A percentile compares a stretch with the other conserved stretches of the same genome.
These are phyloP conservation scores for Centella asiatica DNA, from an alignment of 129 eudicot genomes.

Conservation along the genomic window DNA sequence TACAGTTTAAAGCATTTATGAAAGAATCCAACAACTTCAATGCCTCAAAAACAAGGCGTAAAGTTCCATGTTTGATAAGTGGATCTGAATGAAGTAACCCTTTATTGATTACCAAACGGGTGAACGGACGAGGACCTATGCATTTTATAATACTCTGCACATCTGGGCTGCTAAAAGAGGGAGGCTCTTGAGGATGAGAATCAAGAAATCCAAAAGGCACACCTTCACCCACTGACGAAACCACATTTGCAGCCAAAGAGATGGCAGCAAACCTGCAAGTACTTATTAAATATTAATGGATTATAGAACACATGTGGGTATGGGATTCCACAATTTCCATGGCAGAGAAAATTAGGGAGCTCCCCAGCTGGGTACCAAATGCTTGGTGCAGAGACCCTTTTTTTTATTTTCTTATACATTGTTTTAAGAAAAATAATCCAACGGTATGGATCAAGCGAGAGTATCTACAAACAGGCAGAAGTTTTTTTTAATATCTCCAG, in stretches of 20 bases:
- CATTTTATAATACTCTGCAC: conserved; percentile 71
- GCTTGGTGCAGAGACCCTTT: too few species aligned
- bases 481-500: too few species aligned
- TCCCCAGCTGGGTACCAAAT: too few species aligned
- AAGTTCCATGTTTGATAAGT: conserved; percentile 71
- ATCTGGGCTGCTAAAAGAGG: conserved; percentile 32
- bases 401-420: too few species aligned
- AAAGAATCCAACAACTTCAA: conserved; percentile 58
- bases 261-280: conserved; percentile 88
- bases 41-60: conserved; percentile 66
- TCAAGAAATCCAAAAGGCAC: conserved; percentile 42
- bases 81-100: conserved; percentile 76
- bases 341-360: too few species aligned
- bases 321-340: too few species aligned
- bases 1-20: conserved; percentile 33
- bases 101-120: conserved; percentile 62
- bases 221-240: conserved; percentile 66
- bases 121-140: conserved; percentile 64
- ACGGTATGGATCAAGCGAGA: too few species aligned
- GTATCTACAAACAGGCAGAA: too few species aligned
- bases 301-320: too few species aligned
- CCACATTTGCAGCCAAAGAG: conserved; percentile 85
- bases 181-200: conserved; percentile 27
- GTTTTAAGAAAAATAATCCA: too few species aligned
- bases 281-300: conserved; percentile 36